A percentile compares a stretch with the other conserved stretches of the same genome.
Evolutionary conservation across 2,329 filamentous ascomycete species (phyloP).

Genomic region (Xylaria sp.): DNA sequence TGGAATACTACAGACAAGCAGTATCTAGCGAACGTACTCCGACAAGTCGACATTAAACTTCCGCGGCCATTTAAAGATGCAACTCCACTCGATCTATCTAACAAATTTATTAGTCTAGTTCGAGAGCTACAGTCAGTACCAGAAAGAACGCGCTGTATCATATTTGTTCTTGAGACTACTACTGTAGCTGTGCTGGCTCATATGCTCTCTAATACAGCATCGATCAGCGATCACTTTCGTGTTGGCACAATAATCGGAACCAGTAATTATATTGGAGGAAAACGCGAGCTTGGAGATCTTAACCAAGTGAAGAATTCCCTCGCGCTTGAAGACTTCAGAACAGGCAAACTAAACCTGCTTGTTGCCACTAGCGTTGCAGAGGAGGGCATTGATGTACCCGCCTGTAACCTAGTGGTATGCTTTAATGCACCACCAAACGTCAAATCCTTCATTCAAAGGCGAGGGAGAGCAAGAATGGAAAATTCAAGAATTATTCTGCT

Average conservation of each 20-base stretch:
- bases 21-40: constrained; percentile 64
- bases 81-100: constrained; percentile 56
- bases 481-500: constrained; percentile 64
- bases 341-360: constrained; percentile 66
- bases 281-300: constrained; percentile 55
- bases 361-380: constrained; percentile 73
- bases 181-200: constrained; percentile 70
- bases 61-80: constrained; percentile 39
- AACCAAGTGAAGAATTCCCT: constrained; percentile 45
- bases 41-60: constrained; percentile 48
- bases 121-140: constrained; percentile 58
- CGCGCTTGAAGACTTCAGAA: constrained; percentile 63
- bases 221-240: constrained; percentile 57
- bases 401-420: constrained; percentile 71
- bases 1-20: constrained; percentile 63
- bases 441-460: constrained; percentile 70
- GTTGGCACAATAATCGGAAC: constrained; percentile 68
- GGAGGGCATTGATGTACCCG: constrained; percentile 75
- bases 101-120: constrained; percentile 69
- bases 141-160: constrained; percentile 64
- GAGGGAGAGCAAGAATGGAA: constrained; percentile 63
- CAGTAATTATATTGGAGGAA: constrained; percentile 53
- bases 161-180: constrained; percentile 74
- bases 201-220: constrained; percentile 65
- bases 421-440: constrained; percentile 62